These are phyloP conservation scores for Rheum nobile DNA, from an alignment of 148 eudicot genomes.

Conservation along the genomic window DNA sequence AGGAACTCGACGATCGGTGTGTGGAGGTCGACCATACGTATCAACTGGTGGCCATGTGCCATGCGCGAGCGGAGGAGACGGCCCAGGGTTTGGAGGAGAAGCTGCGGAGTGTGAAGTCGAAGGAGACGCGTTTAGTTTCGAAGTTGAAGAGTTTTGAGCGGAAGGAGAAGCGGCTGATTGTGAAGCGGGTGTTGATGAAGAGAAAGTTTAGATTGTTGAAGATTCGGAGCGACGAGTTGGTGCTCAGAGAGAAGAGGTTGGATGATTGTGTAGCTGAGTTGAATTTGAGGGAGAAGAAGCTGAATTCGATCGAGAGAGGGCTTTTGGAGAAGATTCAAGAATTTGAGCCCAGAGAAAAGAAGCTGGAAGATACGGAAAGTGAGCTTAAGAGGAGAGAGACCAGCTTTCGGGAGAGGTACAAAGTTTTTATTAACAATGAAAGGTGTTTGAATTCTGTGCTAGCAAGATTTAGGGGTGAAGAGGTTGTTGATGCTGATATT, in stretches of 20 bases:
- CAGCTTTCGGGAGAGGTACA: constrained; percentile 8
- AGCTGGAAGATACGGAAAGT: constrained; percentile 16
- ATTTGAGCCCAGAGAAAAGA: constrained; percentile 12
- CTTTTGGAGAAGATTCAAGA: constrained; percentile 9
- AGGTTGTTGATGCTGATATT: constrained; percentile 25
- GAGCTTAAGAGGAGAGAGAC: constrained; percentile 21
- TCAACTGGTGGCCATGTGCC: constrained; percentile 7
- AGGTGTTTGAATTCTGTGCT: constrained; percentile 3
- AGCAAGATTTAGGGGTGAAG: constrained; percentile 2
- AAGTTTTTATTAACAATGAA: not conserved
- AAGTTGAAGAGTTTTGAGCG: constrained; percentile 9
- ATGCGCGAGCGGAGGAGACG: constrained; percentile 9
- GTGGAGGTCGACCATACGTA: constrained; percentile 21
- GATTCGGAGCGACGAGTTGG: constrained; percentile 17
- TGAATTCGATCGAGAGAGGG: constrained; percentile 13
- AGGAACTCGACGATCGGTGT: constrained; percentile 12
- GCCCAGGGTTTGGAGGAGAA: constrained; percentile 12
- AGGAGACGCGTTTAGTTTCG: not conserved
- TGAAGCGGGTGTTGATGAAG: constrained; percentile 6
- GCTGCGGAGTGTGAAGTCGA: not conserved
- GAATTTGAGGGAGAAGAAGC: constrained; percentile 18
- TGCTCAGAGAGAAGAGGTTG: constrained; percentile 6
- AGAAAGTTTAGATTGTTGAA: constrained; percentile 13
- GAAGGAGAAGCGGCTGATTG: constrained; percentile 9
- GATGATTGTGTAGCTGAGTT: constrained; percentile 14